Conservation (phyloP, 805 yeast genomes). For the Monosporozyma yasuniensis region DNA sequence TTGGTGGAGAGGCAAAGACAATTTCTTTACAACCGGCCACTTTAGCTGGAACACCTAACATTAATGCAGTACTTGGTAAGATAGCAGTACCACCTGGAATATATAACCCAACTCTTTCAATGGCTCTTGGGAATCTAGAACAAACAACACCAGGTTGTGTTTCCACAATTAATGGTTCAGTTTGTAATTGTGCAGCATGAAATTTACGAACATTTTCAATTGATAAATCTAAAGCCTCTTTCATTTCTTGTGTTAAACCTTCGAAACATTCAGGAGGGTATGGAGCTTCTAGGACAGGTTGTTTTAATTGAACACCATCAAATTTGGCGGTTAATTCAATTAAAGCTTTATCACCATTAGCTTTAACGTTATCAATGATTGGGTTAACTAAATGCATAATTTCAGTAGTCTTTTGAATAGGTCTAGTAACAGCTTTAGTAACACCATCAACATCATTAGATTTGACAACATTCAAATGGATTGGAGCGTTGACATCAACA, state of each 20-base stretch:
- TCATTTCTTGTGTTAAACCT: conserved; percentile 62
- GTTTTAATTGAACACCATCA: conserved; percentile 64
- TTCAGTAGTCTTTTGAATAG: conserved; percentile 89
- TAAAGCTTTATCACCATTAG: conserved; percentile 77
- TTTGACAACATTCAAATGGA: conserved; percentile 21
- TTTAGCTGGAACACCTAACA: conserved; percentile 97
- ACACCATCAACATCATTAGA: conserved; percentile 35
- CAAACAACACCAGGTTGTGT: conserved; percentile 91
- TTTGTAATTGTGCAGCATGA: conserved; percentile 86
- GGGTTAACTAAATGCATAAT: conserved; percentile 91
- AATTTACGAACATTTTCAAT: conserved; percentile 81
- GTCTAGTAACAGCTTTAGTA: conserved; percentile 66
- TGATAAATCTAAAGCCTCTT: conserved; percentile 79
- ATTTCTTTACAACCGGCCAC: conserved; percentile 96
- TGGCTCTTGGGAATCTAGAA: conserved; percentile 90
- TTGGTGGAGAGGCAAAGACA: conserved; percentile 90
- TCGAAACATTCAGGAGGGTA: conserved; percentile 71
- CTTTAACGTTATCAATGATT: conserved; percentile 68
- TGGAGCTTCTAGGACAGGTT: conserved; percentile 82
- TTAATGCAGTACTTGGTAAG: conserved; percentile 92
- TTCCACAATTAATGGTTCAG: conserved; percentile 68
- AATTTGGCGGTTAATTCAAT: conserved; percentile 86
- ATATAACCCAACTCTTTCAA: conserved; percentile 88
- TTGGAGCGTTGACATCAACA: conserved; percentile 14
- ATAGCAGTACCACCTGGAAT: conserved; percentile 99